Evolutionary conservation across 257 asterid species (phyloP).

Genomic region (Linaria vulgaris): DNA sequence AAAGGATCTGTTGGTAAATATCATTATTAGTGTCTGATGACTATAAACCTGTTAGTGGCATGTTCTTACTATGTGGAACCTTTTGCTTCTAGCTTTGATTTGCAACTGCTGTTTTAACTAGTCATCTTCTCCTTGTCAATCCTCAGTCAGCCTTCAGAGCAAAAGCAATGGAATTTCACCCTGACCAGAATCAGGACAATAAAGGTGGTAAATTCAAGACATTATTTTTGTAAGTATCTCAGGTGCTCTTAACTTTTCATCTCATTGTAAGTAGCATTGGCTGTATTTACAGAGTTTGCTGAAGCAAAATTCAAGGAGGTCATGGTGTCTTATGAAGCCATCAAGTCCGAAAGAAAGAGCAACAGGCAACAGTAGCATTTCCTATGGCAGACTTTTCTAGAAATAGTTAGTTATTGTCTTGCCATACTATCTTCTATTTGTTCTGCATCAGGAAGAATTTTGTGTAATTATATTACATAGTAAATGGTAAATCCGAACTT

Average conservation of each 20-base stretch:
- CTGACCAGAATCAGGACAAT: conserved; percentile 86
- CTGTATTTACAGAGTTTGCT: conserved; percentile 56
- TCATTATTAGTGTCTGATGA: too few species aligned
- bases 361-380: conserved; percentile 22
- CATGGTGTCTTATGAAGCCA: conserved; percentile 55
- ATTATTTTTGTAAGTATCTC: background rate
- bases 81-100: background rate
- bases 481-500: background rate
- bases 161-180: conserved; percentile 86
- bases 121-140: background rate
- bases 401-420: conserved; percentile 9
- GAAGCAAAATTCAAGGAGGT: conserved; percentile 90
- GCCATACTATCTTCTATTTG: background rate
- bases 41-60: too few species aligned
- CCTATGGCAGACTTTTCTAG: background rate
- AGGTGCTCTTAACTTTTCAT: background rate
- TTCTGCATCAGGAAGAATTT: conserved; percentile 18
- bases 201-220: conserved; percentile 46
- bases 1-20: too few species aligned
- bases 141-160: conserved; percentile 85
- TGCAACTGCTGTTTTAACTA: conserved; percentile 8
- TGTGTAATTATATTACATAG: background rate
- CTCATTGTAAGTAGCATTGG: conserved; percentile 20
- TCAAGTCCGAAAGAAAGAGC: conserved; percentile 62
- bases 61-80: background rate